A percentile compares a stretch with the other conserved stretches of the same genome.
Conservation (phyloP, 2,329 filamentous ascomycete genomes). For the Fusarium nisikadoi region DNA sequence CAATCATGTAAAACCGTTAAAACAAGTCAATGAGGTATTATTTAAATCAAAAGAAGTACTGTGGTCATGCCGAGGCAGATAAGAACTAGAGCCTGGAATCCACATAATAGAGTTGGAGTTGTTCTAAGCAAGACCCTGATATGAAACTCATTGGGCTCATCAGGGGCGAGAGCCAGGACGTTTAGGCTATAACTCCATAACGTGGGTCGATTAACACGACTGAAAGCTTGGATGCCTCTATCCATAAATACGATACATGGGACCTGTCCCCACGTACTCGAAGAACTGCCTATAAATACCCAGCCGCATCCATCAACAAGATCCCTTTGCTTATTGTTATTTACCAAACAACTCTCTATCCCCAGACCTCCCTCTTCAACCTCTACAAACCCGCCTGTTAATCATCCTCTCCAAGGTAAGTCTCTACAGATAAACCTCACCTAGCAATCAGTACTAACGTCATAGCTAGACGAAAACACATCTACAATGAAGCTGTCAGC, state of each 20-base stretch:
- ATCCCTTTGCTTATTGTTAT: background rate
- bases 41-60: too few species aligned
- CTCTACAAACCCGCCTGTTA: fast-evolving
- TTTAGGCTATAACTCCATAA: background rate
- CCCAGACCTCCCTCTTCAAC: fast-evolving
- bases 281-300: background rate
- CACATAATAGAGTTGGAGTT: background rate
- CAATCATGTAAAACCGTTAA: too few species aligned
- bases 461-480: background rate
- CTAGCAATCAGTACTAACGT: background rate
- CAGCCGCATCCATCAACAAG: background rate
- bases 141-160: background rate
- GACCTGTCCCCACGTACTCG: fast-evolving
- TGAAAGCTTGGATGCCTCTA: background rate
- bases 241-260: background rate
- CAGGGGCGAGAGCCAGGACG: background rate
- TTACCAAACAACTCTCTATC: background rate
- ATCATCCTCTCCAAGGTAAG: background rate
- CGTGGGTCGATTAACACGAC: background rate
- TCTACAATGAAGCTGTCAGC: background rate
- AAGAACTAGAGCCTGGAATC: too few species aligned
- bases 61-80: too few species aligned
- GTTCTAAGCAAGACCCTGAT: background rate
- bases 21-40: too few species aligned
- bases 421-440: background rate